Evolutionary conservation across 805 yeast genomes (phyloP), one percentile per base, ranked within the genome.

Genomic region (Saccharomycopsis schoenii): DNA sequence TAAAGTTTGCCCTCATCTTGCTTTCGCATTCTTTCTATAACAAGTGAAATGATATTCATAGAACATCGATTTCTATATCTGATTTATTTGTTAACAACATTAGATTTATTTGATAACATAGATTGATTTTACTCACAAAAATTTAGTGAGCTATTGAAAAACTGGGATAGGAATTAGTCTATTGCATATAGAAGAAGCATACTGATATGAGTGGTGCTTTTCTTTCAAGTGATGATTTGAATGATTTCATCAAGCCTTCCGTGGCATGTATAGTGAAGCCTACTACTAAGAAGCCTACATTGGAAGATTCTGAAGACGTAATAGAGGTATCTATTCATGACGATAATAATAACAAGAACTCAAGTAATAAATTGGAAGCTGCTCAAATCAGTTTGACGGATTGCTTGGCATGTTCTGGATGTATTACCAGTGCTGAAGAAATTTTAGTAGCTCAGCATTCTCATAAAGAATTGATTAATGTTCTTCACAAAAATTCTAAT

Each of bases 341-440:
- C 11, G 12, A 47, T n/a, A 85, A 83, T 63, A 84, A 83, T 24
- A 24, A 21, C 34, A 85, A 83, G 62, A 84, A 83, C 25, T 74
- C 75, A 5, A 69, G 77, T 2, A 77, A 79, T 41, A 74, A 76
- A 19, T 75, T 90, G 6, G 80, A 85, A 34, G 84, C 90, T 58
- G 98, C 97, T 0, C 93, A 88, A 65, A 93, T 94, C 56, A 87
- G 94, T 1, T 74, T 94, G 58, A 85, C 91, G 19, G 99, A 94
- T 75, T 94, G 99, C 73, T 76, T 94, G 59, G 99, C 99, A 0
- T 94, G 99, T 70, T 84, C 96, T 9, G 99, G 99, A 0, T 94
- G 99, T 72, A 90, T 94, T 60, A 94, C 99, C 0, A 88, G 97
- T 4, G 96, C 97, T n/a, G 99, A 94, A 70, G 97, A 93, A 64